These are phyloP conservation scores for Apiospora saccharicola DNA, from an alignment of 2,329 filamentous ascomycete species.

Conservation along the genomic window DNA sequence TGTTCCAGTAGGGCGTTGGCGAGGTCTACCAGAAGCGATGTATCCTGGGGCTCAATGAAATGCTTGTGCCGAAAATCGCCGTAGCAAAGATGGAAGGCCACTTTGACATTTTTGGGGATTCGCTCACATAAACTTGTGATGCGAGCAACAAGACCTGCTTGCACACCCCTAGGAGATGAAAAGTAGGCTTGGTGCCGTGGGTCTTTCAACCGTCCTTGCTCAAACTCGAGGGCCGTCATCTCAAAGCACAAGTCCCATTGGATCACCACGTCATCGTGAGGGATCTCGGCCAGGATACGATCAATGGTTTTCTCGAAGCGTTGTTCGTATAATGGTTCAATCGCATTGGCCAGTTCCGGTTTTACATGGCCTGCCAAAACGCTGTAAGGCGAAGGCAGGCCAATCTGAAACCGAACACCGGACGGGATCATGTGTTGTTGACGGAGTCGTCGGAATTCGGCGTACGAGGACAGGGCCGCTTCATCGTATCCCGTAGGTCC, in stretches of 20 bases:
- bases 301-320: constrained; percentile 33
- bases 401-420: not conserved
- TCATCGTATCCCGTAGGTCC: constrained; percentile 35
- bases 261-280: constrained; percentile 35
- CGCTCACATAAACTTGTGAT: constrained; percentile 31
- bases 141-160: constrained; percentile 36
- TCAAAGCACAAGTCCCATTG: constrained; percentile 38
- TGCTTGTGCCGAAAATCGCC: constrained; percentile 35
- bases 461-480: constrained; percentile 34
- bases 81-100: constrained; percentile 39
- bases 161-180: constrained; percentile 28
- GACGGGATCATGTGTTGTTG: constrained; percentile 31
- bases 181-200: constrained; percentile 33
- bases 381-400: not conserved
- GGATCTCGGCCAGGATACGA: constrained; percentile 31
- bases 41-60: constrained; percentile 31
- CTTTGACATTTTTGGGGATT: constrained; percentile 33
- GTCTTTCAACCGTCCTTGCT: constrained; percentile 31
- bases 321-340: constrained; percentile 37
- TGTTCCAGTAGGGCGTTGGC: constrained; percentile 35
- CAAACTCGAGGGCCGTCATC: constrained; percentile 36
- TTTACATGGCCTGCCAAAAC: not conserved
- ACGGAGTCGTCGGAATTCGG: constrained; percentile 35
- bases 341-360: constrained; percentile 21
- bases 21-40: constrained; percentile 29